phyloP scores from a whole-genome alignment of 164 flowering plant genomes.

The Nelumbo lutea region DNA sequence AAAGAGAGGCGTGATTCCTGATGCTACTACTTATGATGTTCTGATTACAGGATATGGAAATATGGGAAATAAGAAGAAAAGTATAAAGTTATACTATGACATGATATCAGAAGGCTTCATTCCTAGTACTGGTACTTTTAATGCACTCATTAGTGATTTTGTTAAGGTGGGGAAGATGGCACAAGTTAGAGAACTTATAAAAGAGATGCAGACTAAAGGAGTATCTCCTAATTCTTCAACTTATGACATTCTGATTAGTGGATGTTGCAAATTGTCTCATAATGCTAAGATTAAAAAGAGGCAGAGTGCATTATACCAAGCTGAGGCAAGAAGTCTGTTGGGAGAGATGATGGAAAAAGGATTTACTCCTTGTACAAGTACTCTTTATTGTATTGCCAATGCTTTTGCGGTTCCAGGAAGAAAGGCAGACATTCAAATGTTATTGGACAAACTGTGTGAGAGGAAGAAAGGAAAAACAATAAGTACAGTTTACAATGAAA shows the following conservation, averaged over 20 bases:
- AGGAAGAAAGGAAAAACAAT: slow-evolving; percentile 15
- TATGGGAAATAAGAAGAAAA: slow-evolving; percentile 55
- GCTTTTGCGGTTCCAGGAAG: slow-evolving; percentile 47
- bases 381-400: slow-evolving; percentile 38
- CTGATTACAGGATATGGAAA: slow-evolving; percentile 70
- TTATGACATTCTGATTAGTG: slow-evolving; percentile 70
- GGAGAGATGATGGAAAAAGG: slow-evolving; percentile 60
- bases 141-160: slow-evolving; percentile 66
- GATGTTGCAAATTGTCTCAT: slow-evolving; percentile 70
- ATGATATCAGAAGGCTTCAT: slow-evolving; percentile 76
- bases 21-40: slow-evolving; percentile 54
- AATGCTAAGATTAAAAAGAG: slow-evolving; percentile 33
- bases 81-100: slow-evolving; percentile 70
- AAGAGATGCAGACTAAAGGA: slow-evolving; percentile 77
- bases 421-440: slow-evolving; percentile 32
- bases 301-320: slow-evolving; percentile 27
- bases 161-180: slow-evolving; percentile 63
- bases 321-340: slow-evolving; percentile 54
- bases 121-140: slow-evolving; percentile 68
- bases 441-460: slow-evolving; percentile 30
- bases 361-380: slow-evolving; percentile 44
- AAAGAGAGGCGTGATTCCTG: slow-evolving; percentile 46
- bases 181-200: slow-evolving; percentile 79
- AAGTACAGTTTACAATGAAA: slow-evolving; percentile 3
- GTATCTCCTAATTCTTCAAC: slow-evolving; percentile 64